Conservation (phyloP, 805 yeast species). For the Maudiozyma bulderi region DNA sequence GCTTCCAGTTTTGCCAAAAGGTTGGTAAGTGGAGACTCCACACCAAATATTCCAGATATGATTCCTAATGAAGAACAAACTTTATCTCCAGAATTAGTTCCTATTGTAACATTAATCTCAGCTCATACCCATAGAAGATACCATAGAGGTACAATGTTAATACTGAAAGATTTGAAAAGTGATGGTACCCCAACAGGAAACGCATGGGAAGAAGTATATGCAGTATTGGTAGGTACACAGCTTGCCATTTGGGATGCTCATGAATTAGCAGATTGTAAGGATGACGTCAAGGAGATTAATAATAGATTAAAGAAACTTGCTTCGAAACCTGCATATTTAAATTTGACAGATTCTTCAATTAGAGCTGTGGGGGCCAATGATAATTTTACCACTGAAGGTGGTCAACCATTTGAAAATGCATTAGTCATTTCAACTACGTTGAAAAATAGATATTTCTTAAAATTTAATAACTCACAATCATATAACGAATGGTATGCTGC, state of each 20-base stretch:
- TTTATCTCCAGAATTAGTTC: slow-evolving; percentile 38
- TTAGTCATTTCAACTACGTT: slow-evolving; percentile 86
- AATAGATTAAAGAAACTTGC: slow-evolving; percentile 38
- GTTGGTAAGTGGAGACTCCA: slow-evolving; percentile 5
- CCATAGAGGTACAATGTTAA: slow-evolving; percentile 64
- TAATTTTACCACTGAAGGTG: slow-evolving; percentile 41
- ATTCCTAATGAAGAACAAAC: slow-evolving; percentile 2
- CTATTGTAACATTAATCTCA: slow-evolving; percentile 63
- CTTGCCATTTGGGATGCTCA: slow-evolving; percentile 87
- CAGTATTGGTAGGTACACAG: slow-evolving; percentile 81
- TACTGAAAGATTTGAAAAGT: slow-evolving; percentile 61
- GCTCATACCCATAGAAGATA: slow-evolving; percentile 71
- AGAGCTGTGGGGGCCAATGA: slow-evolving; percentile 63
- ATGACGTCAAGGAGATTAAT: slow-evolving; percentile 28
- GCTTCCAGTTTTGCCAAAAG: slow-evolving; percentile 6
- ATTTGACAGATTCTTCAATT: slow-evolving; percentile 81
- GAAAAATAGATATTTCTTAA: slow-evolving; percentile 77
- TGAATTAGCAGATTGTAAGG: slow-evolving; percentile 38
- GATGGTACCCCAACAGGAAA: slow-evolving; percentile 84
- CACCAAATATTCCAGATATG: slow-evolving; percentile 5
- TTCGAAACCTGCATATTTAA: slow-evolving; percentile 75
- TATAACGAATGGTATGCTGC: slow-evolving; percentile 76
- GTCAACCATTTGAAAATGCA: slow-evolving; percentile 47
- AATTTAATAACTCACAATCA: slow-evolving; percentile 57
- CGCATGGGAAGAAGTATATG: slow-evolving; percentile 87